phyloP scores from a whole-genome alignment of 495 filamentous ascomycete genomes.

The Lentithecium fluviatile region DNA sequence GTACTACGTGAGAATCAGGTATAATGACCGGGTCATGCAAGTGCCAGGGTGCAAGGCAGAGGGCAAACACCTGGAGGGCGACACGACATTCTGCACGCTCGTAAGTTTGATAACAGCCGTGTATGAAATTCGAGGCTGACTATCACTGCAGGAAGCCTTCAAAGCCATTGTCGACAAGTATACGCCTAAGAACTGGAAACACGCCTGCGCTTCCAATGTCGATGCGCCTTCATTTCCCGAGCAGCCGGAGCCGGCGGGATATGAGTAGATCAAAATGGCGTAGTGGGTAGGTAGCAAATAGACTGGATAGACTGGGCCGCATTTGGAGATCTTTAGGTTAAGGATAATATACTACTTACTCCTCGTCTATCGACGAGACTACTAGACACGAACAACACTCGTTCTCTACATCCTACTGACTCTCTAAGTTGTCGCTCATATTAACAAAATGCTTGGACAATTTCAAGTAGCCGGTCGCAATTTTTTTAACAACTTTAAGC shows the following conservation, averaged over 20 bases:
- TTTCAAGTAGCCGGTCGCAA: too few species aligned
- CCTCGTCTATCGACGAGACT: too few species aligned
- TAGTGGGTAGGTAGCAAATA: too few species aligned
- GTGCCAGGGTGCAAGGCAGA: slow-evolving; percentile 75
- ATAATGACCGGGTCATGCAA: slow-evolving; percentile 78
- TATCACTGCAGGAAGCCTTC: slow-evolving; percentile 66
- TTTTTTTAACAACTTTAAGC: too few species aligned
- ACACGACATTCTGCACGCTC: slow-evolving; percentile 90
- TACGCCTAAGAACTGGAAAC: slow-evolving; percentile 76
- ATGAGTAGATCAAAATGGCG: slow-evolving; percentile 11
- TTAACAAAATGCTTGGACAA: too few species aligned
- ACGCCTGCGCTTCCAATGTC: slow-evolving; percentile 68
- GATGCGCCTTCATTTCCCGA: slow-evolving; percentile 55
- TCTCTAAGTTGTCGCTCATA: too few species aligned
- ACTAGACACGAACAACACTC: too few species aligned
- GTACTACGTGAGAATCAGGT: slow-evolving; percentile 92
- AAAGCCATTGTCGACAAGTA: slow-evolving; percentile 89
- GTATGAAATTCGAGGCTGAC: neutral
- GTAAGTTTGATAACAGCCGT: slow-evolving; percentile 46
- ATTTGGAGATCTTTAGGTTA: too few species aligned
- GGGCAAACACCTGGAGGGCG: slow-evolving; percentile 83
- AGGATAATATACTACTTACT: too few species aligned
- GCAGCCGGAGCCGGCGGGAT: slow-evolving; percentile 56
- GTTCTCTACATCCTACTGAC: too few species aligned
- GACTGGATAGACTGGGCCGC: too few species aligned